A percentile compares a stretch with the other conserved stretches of the same genome.
These are phyloP conservation scores for Xylaria sp. DNA, from an alignment of 2,329 filamentous ascomycete species.

Conservation along the genomic window DNA sequence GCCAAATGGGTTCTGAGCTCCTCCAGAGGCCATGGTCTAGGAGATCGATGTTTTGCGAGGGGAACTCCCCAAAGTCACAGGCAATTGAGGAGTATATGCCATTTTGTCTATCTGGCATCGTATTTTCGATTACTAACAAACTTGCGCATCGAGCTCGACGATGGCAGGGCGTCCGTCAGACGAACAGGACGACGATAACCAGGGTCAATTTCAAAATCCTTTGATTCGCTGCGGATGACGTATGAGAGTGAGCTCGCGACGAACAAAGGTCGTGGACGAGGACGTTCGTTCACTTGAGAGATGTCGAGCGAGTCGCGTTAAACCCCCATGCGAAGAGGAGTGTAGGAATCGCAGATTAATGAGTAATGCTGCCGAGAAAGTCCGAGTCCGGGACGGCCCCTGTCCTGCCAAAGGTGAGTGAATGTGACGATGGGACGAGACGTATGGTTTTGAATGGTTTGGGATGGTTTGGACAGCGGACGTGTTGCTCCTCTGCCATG, in stretches of 20 bases:
- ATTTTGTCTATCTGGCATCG: conserved; percentile 15
- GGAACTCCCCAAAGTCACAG: background rate
- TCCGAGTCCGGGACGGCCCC: background rate
- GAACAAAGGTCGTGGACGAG: background rate
- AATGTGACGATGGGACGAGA: background rate
- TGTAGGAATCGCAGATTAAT: background rate
- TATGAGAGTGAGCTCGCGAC: too few relatives aligned
- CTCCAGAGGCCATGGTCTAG: conserved; percentile 3
- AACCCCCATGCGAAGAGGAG: background rate
- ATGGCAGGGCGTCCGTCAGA: background rate
- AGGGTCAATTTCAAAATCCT: background rate
- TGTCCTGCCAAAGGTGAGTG: background rate
- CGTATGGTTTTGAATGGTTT: too few relatives aligned
- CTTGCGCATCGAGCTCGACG: conserved; percentile 16
- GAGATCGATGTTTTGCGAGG: conserved; percentile 1
- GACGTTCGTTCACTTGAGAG: background rate
- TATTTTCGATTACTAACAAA: background rate
- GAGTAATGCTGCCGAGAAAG: background rate
- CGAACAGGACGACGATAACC: background rate
- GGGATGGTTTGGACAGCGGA: too few relatives aligned
- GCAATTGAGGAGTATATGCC: background rate
- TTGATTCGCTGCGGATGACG: background rate
- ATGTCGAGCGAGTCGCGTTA: background rate
- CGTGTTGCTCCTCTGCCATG: too few relatives aligned
- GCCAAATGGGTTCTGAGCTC: background rate